Base-by-base conservation (phyloP, 1,284 basidiomycete species). In the Ganoderma meredithae region DNA sequence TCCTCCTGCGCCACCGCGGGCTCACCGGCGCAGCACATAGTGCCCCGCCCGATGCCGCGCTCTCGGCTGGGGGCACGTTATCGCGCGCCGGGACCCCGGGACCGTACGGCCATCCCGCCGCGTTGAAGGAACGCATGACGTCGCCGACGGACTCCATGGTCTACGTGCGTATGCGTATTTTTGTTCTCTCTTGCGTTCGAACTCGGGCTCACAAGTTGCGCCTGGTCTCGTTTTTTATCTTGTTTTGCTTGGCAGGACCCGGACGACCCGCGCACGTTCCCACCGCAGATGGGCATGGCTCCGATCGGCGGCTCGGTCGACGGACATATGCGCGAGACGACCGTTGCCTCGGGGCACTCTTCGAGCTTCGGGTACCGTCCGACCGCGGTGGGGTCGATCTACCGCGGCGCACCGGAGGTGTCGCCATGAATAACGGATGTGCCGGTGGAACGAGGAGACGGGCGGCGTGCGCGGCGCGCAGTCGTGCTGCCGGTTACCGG, bases 221-320 rank as follows among this genome's bases (percentile, higher is more conserved):
- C 36, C 36, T 9, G 36, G 27, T 31, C 27, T 31, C 27, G 27
- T 31, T 36, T 9, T 36, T 1, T 9, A 36, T 36, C 9, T 3
- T 36, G 36, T 44, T 44, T 22, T 19, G 44, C 8, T 12, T 49
- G 47, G 22, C 47, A 49, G 47, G 47, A 49, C 47, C 47, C 47
- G 47, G 47, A 49, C 25, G 47, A 49, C 47, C 47, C 47, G 47
- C 47, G 47, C 47, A 49, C 47, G 47, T 49, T 49, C 47, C 47
- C 47, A 22, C 47, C 22, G 44, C 44, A 19, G 19, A 47, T 22
- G 44, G 44, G 8, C 19, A 47, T 17, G n/a, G 44, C 7, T 2
- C 7, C 44, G 44, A 22, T 47, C 6, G 44, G 44, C n/a, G 44
- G 44, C 44, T n/a, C 44, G 7, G 44, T 47, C 44, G 44, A 47